Conservation (phyloP, 202 grass and related monocot genomes). For the Alloteropsis angusta region DNA sequence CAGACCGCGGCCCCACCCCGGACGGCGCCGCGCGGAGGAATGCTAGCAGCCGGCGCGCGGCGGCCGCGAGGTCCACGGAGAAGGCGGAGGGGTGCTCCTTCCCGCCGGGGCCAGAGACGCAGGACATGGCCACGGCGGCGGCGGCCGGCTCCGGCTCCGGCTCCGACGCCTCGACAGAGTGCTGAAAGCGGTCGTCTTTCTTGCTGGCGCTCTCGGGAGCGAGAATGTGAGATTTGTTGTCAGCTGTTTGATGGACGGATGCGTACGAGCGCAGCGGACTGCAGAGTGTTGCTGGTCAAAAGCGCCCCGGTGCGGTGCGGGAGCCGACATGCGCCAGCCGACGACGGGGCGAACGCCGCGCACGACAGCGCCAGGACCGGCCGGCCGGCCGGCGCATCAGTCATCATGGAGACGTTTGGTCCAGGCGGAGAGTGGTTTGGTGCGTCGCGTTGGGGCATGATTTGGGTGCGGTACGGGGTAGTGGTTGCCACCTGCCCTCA, state of each 20-base stretch:
- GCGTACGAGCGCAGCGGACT: neutral
- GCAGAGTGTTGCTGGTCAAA: neutral
- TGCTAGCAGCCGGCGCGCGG: conserved; percentile 40
- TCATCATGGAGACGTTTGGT: neutral
- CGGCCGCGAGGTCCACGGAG: conserved; percentile 36
- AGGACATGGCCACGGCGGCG: neutral
- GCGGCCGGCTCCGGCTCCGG: neutral
- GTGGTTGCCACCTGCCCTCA: neutral
- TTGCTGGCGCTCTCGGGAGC: neutral
- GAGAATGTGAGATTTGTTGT: neutral
- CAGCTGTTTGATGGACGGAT: neutral
- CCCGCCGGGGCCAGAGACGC: neutral
- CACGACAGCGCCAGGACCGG: neutral
- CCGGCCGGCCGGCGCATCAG: neutral
- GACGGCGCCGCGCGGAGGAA: conserved; percentile 25
- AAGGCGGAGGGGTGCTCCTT: neutral
- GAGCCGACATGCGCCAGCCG: neutral
- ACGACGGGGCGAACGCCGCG: neutral
- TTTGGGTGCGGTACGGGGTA: neutral
- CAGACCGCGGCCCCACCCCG: conserved; percentile 16
- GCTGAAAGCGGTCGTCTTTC: neutral
- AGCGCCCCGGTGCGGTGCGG: neutral
- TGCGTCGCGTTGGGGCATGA: neutral
- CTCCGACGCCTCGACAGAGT: neutral
- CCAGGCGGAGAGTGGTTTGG: neutral